Base-by-base conservation (phyloP, 805 yeast species). In the Candida takata region DNA sequence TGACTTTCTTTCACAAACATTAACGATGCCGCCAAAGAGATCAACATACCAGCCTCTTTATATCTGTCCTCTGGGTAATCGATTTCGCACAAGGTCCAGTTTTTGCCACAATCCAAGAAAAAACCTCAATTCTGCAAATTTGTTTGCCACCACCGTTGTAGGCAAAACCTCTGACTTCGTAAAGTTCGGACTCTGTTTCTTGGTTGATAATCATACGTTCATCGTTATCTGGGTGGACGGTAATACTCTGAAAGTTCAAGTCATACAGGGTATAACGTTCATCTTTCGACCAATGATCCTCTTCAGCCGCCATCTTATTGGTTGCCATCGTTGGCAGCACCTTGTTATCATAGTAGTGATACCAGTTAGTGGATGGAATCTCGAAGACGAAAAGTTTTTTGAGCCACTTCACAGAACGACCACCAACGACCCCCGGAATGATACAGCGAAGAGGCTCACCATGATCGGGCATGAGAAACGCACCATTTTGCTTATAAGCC, bases 361-460 rank as follows among this genome's bases (percentile, higher is more conserved):
- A 61, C 58, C 60, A 60, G 36, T 61, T 60, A 13, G 47, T 51
- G 0, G 64, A 58, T 4, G 64, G 65, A 10, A 19, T 33, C 17
- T 57, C 62, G 11, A 59, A 44, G 15, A 61, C 41, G 12, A 55
- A 33, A 10, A 61, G 38, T 31, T 42, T 46, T 29, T 47, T 54
- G 14, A 61, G 40, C 65, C 65, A 61, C 37, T 61, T 61, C 25
- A 61, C 66, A n/a, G 61, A 55, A 15, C 65, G 44, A 4, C 66
- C 66, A 21, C 66, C 66, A 46, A 61, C 58, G 19, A 58, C 56
- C n/a, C 65, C 65, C 4, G 65, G 65, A 3, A 60, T 51, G 5
- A 61, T 47, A 8, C 55, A 60, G 28, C 66, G 46, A 12, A 60
- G 37, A 3, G 66, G 66, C 19, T 43, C 50, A 3, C 64, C 63